phyloP scores from a whole-genome alignment of 2,329 filamentous ascomycete species.

The Penicillium sp. region DNA sequence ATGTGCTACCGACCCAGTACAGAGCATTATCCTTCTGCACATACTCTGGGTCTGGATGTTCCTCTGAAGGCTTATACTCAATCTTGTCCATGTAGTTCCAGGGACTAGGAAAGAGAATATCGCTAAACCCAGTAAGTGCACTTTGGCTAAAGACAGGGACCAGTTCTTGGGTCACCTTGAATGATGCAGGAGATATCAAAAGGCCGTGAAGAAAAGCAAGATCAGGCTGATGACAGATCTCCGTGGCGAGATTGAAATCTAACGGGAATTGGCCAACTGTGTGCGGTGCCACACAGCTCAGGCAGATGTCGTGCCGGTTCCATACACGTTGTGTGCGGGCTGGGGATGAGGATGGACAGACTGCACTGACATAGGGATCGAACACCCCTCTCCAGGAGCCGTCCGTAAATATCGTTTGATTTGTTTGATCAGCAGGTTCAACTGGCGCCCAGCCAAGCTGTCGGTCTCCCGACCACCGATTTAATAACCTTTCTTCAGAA shows the following conservation, averaged over 20 bases:
- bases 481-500: conserved; percentile 27
- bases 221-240: conserved; percentile 78
- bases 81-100: conserved; percentile 66
- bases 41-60: conserved; percentile 59
- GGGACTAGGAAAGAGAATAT: conserved; percentile 72
- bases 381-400: conserved; percentile 47
- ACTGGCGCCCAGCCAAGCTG: conserved; percentile 44
- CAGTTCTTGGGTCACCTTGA: conserved; percentile 66
- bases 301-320: conserved; percentile 68
- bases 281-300: conserved; percentile 65
- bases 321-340: conserved; percentile 63
- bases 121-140: conserved; percentile 72
- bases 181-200: conserved; percentile 66
- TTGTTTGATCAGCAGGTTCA: conserved; percentile 38
- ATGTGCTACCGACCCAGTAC: conserved; percentile 75
- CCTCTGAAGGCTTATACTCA: conserved; percentile 55
- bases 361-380: conserved; percentile 49
- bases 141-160: conserved; percentile 76
- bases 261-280: conserved; percentile 68
- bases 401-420: conserved; percentile 45
- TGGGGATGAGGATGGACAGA: conserved; percentile 66
- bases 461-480: conserved; percentile 45
- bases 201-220: conserved; percentile 74
- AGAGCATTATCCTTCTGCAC: conserved; percentile 65
- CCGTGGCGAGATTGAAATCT: conserved; percentile 66